Evolutionary conservation across 805 yeast species (phyloP), one percentile per base, ranked within the genome.

Genomic region (Saccharomycopsis babjevae): DNA sequence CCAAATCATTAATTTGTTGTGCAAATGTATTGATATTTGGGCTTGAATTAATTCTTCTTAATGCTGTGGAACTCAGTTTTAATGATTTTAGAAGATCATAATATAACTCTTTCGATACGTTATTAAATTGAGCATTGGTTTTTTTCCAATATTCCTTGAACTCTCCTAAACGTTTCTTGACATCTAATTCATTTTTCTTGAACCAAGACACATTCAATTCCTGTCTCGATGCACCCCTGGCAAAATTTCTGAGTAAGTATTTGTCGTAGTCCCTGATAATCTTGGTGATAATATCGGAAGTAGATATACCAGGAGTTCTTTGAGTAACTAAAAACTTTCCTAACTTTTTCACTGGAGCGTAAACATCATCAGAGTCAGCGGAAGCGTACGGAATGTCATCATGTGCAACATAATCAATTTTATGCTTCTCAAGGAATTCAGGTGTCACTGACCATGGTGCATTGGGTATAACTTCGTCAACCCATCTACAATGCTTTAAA

Each of bases 181-280:
- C 81, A 65, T 94, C 99, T 67, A 94, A 79, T 76, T 94, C 99
- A 73, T 94, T 94, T 74, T 94, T 94, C 76, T 94, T 94, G 68
- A 94, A 79, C 99, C 99, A 94, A 36, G 96, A 88, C 22, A 94
- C 98, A 70, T 94, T 94, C 68, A 94, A 81, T 69, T 94, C 99
- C 72, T 94, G 90, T 70, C 99, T 82, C 1, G 97, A 88, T 11
- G 97, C 98, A 56, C 99, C 99, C 66, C 99, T 82, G 16, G 97
- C 97, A 74, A 94, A 93, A 76, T 94, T 94, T 71, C 99, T 84
- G 94, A 93, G 87, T 72, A 94, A 77, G 73, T 94, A 94, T 75
- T 92, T 90, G 77, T 94, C 99, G 74, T 94, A 94, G 74, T 94
- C 98, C 68, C 94, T 82, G 67, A 94, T 92, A 67, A 94, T 89